phyloP scores from a whole-genome alignment of 257 asterid genomes.

The Osmanthus fragrans region DNA sequence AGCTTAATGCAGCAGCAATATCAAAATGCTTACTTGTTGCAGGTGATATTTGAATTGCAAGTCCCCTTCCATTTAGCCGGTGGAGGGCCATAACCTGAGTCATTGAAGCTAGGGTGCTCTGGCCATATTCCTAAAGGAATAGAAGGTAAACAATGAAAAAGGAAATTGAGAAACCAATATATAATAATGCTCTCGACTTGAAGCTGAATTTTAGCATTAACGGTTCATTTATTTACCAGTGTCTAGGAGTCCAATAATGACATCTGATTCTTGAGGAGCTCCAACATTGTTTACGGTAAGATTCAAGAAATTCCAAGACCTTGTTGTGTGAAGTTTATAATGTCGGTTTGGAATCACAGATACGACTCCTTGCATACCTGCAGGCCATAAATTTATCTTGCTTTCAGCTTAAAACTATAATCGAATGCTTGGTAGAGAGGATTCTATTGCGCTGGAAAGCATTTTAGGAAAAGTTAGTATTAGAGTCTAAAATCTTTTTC shows the following conservation, averaged over 20 bases:
- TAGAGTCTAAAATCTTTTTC: not conserved
- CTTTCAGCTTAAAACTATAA: not conserved
- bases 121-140: slow-evolving; percentile 53
- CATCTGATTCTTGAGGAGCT: slow-evolving; percentile 33
- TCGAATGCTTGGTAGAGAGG: not conserved
- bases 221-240: slow-evolving; percentile 21
- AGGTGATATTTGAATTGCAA: slow-evolving; percentile 59
- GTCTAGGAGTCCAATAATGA: slow-evolving; percentile 42
- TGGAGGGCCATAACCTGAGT: slow-evolving; percentile 44
- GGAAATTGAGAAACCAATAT: not conserved
- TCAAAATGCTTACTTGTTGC: slow-evolving; percentile 51
- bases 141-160: not conserved
- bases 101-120: slow-evolving; percentile 63
- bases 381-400: not conserved
- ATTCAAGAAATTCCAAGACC: slow-evolving; percentile 46
- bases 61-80: slow-evolving; percentile 62
- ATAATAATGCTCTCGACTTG: not conserved
- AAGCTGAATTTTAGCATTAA: not conserved
- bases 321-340: slow-evolving; percentile 33
- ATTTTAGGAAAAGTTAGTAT: not conserved
- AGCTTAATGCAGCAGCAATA: not conserved
- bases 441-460: not conserved
- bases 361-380: slow-evolving; percentile 49
- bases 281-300: slow-evolving; percentile 18
- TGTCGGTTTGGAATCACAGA: slow-evolving; percentile 40